phyloP scores from a whole-genome alignment of 495 filamentous ascomycete genomes.

The Hypoxylon perforatum region DNA sequence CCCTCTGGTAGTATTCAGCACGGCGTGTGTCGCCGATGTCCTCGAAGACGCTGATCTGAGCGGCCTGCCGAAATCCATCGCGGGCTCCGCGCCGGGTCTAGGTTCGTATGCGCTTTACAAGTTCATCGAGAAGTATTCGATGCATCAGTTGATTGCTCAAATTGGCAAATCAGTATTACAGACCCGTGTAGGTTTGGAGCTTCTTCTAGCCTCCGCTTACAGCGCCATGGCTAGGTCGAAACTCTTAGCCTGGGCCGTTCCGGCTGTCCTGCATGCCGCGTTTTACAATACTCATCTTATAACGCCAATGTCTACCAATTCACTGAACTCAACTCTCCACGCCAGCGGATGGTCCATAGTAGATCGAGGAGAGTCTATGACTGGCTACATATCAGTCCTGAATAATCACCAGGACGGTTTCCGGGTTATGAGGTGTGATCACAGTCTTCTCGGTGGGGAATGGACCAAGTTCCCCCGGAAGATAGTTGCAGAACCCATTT shows the following conservation, averaged over 20 bases:
- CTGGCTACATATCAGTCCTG: constrained; percentile 91
- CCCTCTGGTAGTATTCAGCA: constrained; percentile 75
- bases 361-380: constrained; percentile 82
- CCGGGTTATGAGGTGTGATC: constrained; percentile 90
- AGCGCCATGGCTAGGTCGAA: constrained; percentile 74
- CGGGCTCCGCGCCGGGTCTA: constrained; percentile 68
- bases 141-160: constrained; percentile 60
- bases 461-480: constrained; percentile 72
- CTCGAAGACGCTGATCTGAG: constrained; percentile 70
- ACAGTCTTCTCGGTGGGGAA: constrained; percentile 93
- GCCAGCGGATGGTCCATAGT: constrained; percentile 70
- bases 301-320: constrained; percentile 59
- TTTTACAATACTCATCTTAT: constrained; percentile 78
- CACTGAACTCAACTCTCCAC: constrained; percentile 71
- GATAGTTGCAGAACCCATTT: constrained; percentile 82
- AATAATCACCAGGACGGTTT: constrained; percentile 77
- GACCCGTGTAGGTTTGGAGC: constrained; percentile 76
- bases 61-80: constrained; percentile 62
- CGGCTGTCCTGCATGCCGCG: constrained; percentile 75
- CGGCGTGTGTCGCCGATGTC: constrained; percentile 70
- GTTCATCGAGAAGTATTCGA: constrained; percentile 62
- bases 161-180: constrained; percentile 72
- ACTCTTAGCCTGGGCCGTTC: constrained; percentile 70
- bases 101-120: constrained; percentile 74
- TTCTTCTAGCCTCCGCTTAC: constrained; percentile 71